phyloP scores from a whole-genome alignment of 2,329 filamentous ascomycete species.

The Diaporthe vaccinii region DNA sequence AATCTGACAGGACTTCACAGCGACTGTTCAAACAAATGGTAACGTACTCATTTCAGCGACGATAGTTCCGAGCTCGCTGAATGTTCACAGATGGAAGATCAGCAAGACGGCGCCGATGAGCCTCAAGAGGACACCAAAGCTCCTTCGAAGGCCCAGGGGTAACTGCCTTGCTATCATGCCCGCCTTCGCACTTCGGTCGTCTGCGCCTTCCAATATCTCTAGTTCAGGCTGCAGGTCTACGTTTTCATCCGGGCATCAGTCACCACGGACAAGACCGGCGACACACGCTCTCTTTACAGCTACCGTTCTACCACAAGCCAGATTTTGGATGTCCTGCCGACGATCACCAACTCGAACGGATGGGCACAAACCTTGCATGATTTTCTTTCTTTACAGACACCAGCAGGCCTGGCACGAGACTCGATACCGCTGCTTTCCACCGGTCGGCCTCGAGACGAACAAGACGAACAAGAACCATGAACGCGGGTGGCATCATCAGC shows the following conservation, averaged over 20 bases:
- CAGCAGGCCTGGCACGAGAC: slow-evolving; percentile 1
- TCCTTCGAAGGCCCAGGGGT: too few relatives aligned
- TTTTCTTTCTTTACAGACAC: neutral
- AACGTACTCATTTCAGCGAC: too few relatives aligned
- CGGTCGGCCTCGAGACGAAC: neutral
- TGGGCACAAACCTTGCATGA: neutral
- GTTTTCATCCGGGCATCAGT: neutral
- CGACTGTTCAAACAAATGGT: too few relatives aligned
- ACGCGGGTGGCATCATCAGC: slow-evolving; percentile 17
- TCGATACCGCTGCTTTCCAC: neutral
- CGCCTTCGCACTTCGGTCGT: neutral
- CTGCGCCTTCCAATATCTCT: neutral
- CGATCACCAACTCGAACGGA: neutral
- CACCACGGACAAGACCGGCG: neutral
- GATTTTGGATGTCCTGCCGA: neutral
- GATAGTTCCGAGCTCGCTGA: too few relatives aligned
- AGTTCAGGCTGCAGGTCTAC: neutral
- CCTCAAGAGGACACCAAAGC: too few relatives aligned
- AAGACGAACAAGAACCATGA: slow-evolving; percentile 17
- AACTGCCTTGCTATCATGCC: too few relatives aligned
- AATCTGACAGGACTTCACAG: too few relatives aligned
- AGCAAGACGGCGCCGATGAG: too few relatives aligned
- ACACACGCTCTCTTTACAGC: neutral
- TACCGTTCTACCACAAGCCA: neutral
- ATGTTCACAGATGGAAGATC: too few relatives aligned